Evolutionary conservation across 23 red algal species (phyloP).

Genomic region (Gracilariopsis chorda): DNA sequence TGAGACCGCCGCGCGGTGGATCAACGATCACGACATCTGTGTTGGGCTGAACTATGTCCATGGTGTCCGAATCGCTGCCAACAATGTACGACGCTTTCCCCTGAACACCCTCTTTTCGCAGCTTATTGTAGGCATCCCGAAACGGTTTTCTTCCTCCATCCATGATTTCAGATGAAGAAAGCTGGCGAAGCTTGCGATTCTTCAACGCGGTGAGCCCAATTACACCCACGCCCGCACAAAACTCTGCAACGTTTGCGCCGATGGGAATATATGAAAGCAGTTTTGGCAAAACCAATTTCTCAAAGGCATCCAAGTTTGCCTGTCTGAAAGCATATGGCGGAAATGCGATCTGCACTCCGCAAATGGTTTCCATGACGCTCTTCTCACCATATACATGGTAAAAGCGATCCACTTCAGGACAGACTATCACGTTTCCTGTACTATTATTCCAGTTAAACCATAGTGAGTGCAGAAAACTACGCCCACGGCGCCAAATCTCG

Average conservation of each 20-base stretch:
- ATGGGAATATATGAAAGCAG: constrained; percentile 50
- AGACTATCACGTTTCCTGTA: constrained; percentile 49
- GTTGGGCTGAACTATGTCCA: constrained; percentile 28
- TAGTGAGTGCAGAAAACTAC: constrained; percentile 42
- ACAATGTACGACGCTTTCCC: constrained; percentile 29
- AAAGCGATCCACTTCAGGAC: constrained; percentile 31
- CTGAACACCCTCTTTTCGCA: constrained; percentile 10
- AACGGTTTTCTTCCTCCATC: constrained; percentile 39
- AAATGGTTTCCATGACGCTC: constrained; percentile 16
- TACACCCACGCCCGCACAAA: constrained; percentile 87
- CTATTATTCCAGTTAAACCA: constrained; percentile 62
- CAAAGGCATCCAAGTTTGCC: constrained; percentile 81
- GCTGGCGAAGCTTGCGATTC: not conserved
- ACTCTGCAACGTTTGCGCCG: constrained; percentile 49
- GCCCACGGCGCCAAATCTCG: constrained; percentile 34
- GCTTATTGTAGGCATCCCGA: not conserved
- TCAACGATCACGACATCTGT: constrained; percentile 72
- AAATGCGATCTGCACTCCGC: constrained; percentile 53
- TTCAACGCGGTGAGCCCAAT: constrained; percentile 69
- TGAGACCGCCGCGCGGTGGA: constrained; percentile 79
- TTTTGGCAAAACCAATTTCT: constrained; percentile 48
- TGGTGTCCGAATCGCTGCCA: constrained; percentile 39
- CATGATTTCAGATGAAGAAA: constrained; percentile 70
- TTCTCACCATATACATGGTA: constrained; percentile 26
- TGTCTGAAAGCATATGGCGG: constrained; percentile 66